Percentiles rank a stretch among this genome's conserved stretches.
Conservation (phyloP, 2,329 filamentous ascomycete species). For the Simplicillium aogashimaense region DNA sequence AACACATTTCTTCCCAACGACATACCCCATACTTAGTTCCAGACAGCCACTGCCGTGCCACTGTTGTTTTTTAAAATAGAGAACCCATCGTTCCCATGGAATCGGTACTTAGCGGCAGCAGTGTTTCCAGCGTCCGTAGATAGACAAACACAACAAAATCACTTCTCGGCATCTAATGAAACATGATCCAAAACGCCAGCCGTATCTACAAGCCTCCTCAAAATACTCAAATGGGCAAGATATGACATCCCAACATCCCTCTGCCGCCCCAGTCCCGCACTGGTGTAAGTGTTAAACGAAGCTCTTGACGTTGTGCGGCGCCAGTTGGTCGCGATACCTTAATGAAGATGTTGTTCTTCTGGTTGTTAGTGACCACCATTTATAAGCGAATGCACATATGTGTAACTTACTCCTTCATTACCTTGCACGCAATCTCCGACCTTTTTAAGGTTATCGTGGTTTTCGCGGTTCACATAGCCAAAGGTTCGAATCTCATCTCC, state of each 20-base stretch:
- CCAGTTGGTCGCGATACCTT: constrained; percentile 45
- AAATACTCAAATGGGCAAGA: constrained; percentile 58
- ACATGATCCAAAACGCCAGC: no score
- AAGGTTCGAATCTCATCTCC: constrained; percentile 81
- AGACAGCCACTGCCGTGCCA: no score
- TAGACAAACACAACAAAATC: no score
- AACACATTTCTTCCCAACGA: no score
- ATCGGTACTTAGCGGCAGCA: no score
- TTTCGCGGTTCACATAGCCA: constrained; percentile 71
- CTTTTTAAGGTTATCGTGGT: constrained; percentile 77
- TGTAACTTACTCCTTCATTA: constrained; percentile 69
- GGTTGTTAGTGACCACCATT: background rate
- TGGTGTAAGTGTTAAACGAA: constrained; percentile 66
- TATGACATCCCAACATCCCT: constrained; percentile 82
- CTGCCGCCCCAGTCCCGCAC: constrained; percentile 80
- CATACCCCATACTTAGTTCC: no score
- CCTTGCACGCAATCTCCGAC: constrained; percentile 85
- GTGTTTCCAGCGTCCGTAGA: no score
- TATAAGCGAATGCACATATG: background rate
- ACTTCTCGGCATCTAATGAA: no score
- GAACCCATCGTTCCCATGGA: no score
- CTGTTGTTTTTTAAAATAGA: no score
- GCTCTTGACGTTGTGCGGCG: constrained; percentile 36
- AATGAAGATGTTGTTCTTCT: constrained; percentile 61
- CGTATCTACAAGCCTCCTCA: no score